These are phyloP conservation scores for Aspergillus ibericus DNA, from an alignment of 2,329 filamentous ascomycete genomes.

Conservation along the genomic window DNA sequence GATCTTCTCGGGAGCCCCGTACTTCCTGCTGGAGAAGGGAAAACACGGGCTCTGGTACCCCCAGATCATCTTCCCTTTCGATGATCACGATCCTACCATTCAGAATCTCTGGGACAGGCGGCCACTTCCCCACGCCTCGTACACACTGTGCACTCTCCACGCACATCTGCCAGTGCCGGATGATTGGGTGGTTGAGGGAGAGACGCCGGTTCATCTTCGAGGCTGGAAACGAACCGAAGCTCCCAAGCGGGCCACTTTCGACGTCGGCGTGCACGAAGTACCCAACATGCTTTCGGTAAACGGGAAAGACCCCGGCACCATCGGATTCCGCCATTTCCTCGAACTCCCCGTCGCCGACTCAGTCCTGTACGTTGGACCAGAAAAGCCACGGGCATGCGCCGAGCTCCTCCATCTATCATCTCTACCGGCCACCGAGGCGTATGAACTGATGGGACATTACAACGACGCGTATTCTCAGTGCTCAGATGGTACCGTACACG, in stretches of 20 bases:
- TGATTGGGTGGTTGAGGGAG: slow-evolving; percentile 31
- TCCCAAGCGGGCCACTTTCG: slow-evolving; percentile 42
- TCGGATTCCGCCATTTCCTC: slow-evolving; percentile 50
- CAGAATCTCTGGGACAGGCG: slow-evolving; percentile 44
- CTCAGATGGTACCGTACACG: slow-evolving; percentile 34
- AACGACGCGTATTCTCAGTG: slow-evolving; percentile 39
- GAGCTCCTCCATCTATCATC: slow-evolving; percentile 25
- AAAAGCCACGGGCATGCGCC: slow-evolving; percentile 18
- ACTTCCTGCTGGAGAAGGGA: slow-evolving; percentile 47
- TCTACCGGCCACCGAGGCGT: slow-evolving; percentile 32
- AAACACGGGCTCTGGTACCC: slow-evolving; percentile 42
- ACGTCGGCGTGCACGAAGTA: slow-evolving; percentile 48
- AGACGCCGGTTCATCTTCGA: slow-evolving; percentile 26
- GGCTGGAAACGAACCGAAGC: slow-evolving; percentile 27
- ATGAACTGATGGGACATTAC: slow-evolving; percentile 36
- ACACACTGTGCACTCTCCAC: slow-evolving; percentile 44
- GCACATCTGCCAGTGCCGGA: slow-evolving; percentile 46
- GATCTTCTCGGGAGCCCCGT: slow-evolving; percentile 46
- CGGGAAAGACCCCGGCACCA: slow-evolving; percentile 47
- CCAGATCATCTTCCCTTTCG: slow-evolving; percentile 47
- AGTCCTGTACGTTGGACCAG: slow-evolving; percentile 25
- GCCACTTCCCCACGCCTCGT: slow-evolving; percentile 42
- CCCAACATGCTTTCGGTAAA: slow-evolving; percentile 51
- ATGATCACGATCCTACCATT: slow-evolving; percentile 39
- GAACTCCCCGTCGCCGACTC: slow-evolving; percentile 47